Percentiles rank a stretch among this genome's conserved stretches.
These are phyloP conservation scores for Solanum dulcamara DNA, from an alignment of 257 asterid species.

Conservation along the genomic window DNA sequence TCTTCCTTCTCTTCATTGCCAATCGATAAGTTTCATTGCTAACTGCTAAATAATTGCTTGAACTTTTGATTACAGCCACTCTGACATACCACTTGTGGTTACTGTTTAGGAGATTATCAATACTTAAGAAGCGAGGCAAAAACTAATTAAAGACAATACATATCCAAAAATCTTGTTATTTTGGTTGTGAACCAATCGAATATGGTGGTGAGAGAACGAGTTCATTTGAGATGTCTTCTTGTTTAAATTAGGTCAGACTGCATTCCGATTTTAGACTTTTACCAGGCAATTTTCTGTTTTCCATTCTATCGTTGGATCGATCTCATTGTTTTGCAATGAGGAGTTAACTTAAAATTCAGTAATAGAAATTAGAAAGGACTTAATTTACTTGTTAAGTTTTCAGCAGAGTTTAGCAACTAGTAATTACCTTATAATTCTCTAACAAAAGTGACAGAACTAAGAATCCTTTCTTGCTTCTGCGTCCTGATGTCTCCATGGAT, in stretches of 20 bases:
- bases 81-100: not conserved
- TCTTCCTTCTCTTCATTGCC: not conserved
- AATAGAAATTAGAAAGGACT: not conserved
- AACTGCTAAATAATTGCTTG: not conserved
- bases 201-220: not conserved
- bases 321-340: not conserved
- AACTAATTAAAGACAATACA: not conserved
- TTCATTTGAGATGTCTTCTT: not conserved
- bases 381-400: not conserved
- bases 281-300: not conserved
- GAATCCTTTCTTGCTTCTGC: conserved; percentile 32
- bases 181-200: not conserved
- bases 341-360: not conserved
- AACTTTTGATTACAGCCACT: not conserved
- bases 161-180: not conserved
- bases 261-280: not conserved
- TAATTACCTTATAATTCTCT: not conserved
- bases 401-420: not conserved
- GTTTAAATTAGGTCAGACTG: not conserved
- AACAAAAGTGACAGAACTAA: conserved; percentile 5
- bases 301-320: not conserved
- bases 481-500: conserved; percentile 66
- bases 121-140: not conserved
- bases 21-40: not conserved
- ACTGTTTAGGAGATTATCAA: not conserved